These are phyloP conservation scores for Paraphaeosphaeria minitans DNA, from an alignment of 2,329 filamentous ascomycete genomes.

Conservation along the genomic window DNA sequence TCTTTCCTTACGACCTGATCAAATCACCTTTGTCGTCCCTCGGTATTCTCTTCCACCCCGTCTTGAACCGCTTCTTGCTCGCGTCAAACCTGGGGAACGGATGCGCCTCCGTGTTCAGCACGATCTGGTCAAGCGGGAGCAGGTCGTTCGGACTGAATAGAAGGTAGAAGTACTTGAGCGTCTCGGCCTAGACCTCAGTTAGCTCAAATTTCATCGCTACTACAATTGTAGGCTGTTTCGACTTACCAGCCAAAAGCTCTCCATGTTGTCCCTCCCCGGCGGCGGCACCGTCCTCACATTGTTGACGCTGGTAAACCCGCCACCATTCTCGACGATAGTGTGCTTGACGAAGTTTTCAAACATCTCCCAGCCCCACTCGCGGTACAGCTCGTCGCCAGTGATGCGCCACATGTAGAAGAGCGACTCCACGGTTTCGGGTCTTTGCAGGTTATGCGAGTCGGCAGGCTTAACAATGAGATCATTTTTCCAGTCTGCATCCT, in stretches of 20 bases:
- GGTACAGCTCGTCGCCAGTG: constrained; percentile 85
- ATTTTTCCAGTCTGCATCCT: constrained; percentile 69
- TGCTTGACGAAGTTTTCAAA: constrained; percentile 90
- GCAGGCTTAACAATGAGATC: constrained; percentile 80
- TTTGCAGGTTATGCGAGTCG: constrained; percentile 92
- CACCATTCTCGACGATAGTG: constrained; percentile 76
- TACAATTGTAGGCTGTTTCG: not conserved
- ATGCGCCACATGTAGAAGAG: constrained; percentile 99
- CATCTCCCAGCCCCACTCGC: constrained; percentile 99
- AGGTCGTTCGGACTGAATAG: constrained; percentile 85
- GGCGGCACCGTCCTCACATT: constrained; percentile 77
- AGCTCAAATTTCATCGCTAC: not conserved
- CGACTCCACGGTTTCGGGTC: constrained; percentile 95
- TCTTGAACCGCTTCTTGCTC: constrained; percentile 71
- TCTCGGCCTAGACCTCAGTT: constrained; percentile 71
- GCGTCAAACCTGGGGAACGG: constrained; percentile 86
- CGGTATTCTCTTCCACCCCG: constrained; percentile 78
- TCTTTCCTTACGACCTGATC: constrained; percentile 11
- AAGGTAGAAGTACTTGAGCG: constrained; percentile 96
- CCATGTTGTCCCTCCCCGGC: constrained; percentile 84
- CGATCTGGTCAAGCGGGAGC: constrained; percentile 81
- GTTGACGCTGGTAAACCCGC: constrained; percentile 80
- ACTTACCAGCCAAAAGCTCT: constrained; percentile 94
- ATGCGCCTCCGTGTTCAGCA: constrained; percentile 97
- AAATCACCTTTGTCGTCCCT: constrained; percentile 49